Conservation (phyloP, 2,329 filamentous ascomycete genomes). For the Alternaria incomplexa region DNA sequence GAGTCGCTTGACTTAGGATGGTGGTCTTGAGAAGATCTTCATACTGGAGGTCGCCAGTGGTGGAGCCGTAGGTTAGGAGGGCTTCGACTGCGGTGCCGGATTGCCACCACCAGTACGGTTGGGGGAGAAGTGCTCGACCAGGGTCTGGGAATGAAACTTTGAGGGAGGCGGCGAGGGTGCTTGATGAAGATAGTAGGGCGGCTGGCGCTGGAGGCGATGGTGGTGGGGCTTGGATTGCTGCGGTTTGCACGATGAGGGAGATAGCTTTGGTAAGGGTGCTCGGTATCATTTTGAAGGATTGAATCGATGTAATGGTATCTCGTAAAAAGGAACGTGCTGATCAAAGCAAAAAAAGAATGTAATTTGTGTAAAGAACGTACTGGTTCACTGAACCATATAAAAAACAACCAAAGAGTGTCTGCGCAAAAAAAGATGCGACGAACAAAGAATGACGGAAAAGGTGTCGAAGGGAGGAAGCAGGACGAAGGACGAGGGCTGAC, state of each 20-base stretch:
- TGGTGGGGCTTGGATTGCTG: neutral
- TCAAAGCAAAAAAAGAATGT: neutral
- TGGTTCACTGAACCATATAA: neutral
- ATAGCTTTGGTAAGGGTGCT: slow-evolving; percentile 6
- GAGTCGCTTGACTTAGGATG: slow-evolving; percentile 31
- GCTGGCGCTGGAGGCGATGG: slow-evolving; percentile 12
- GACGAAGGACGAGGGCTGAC: neutral
- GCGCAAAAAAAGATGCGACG: neutral
- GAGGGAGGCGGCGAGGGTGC: slow-evolving; percentile 22
- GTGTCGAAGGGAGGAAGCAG: neutral
- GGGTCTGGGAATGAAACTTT: slow-evolving; percentile 25
- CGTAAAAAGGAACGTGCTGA: neutral
- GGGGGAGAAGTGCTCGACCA: slow-evolving; percentile 24
- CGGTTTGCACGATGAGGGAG: slow-evolving; percentile 2
- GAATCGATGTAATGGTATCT: neutral
- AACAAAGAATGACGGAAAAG: neutral
- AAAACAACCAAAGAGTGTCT: neutral
- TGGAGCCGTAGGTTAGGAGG: slow-evolving; percentile 49
- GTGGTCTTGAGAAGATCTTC: slow-evolving; percentile 39
- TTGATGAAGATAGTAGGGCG: slow-evolving; percentile 19
- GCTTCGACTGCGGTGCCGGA: slow-evolving; percentile 35
- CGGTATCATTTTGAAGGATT: slow-evolving; percentile 4
- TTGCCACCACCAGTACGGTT: slow-evolving; percentile 41
- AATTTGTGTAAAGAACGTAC: neutral
- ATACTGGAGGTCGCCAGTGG: slow-evolving; percentile 51